Percentiles rank a stretch among this genome's conserved stretches.
Conservation (phyloP, 2,329 filamentous ascomycete genomes). For the Ophiostoma australiae region DNA sequence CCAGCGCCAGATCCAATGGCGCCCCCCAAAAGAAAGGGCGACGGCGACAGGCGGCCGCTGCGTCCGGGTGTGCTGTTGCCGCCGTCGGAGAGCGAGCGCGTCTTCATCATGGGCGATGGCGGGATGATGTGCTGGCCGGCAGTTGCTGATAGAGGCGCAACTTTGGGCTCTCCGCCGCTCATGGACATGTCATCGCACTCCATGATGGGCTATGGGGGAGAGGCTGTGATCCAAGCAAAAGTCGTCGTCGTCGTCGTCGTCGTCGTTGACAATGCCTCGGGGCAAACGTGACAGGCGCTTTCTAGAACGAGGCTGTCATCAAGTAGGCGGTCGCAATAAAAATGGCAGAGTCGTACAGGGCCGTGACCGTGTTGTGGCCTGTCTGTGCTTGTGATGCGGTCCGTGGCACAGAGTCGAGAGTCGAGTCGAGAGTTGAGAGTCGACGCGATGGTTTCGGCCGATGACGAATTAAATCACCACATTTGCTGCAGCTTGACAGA, state of each 20-base stretch:
- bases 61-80: conserved; percentile 43
- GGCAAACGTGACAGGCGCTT: neutral
- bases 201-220: conserved; percentile 18
- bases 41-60: conserved; percentile 47
- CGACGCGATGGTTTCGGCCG: neutral
- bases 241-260: neutral
- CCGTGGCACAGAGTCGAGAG: neutral
- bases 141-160: too few species aligned
- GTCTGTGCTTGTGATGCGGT: neutral
- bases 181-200: conserved; percentile 30
- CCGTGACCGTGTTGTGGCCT: neutral
- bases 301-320: neutral
- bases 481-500: neutral
- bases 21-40: conserved; percentile 51
- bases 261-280: neutral
- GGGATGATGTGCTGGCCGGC: conserved; percentile 18
- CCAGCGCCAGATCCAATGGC: conserved; percentile 27
- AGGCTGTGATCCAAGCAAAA: neutral
- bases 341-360: neutral
- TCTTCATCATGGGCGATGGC: conserved; percentile 47
- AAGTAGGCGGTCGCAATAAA: neutral
- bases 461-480: neutral
- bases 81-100: conserved; percentile 62
- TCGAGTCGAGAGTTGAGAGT: neutral
- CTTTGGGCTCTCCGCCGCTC: conserved; percentile 20